phyloP scores from a whole-genome alignment of 352 stramenopile species.

The Pythium monospermum region DNA sequence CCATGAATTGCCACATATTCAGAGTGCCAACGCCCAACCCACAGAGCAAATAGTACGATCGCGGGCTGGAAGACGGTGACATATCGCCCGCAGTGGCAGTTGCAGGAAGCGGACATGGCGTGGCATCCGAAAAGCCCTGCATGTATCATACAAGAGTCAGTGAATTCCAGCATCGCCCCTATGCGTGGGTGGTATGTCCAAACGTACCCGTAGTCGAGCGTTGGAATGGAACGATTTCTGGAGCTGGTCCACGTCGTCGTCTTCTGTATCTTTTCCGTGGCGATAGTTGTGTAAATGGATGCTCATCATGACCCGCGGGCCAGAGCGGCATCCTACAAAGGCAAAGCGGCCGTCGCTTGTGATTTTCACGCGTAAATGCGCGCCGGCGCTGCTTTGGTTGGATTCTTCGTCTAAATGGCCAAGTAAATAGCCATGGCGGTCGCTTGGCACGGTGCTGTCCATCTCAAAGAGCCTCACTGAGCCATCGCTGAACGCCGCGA shows the following conservation, averaged over 20 bases:
- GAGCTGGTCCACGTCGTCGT: slow-evolving; percentile 77
- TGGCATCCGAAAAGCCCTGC: slow-evolving; percentile 74
- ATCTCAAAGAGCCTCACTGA: slow-evolving; percentile 80
- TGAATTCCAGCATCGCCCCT: too few relatives aligned
- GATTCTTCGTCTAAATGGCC: slow-evolving; percentile 79
- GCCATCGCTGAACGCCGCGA: slow-evolving; percentile 77
- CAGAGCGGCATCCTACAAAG: slow-evolving; percentile 76
- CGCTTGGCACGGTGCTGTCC: slow-evolving; percentile 78
- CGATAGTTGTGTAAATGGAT: slow-evolving; percentile 80
- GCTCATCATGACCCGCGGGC: slow-evolving; percentile 68
- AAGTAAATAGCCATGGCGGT: slow-evolving; percentile 73
- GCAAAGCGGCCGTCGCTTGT: slow-evolving; percentile 68
- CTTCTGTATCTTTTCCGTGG: slow-evolving; percentile 76
- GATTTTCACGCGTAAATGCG: slow-evolving; percentile 73
- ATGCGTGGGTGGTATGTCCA: too few relatives aligned
- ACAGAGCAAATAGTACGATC: slow-evolving; percentile 65
- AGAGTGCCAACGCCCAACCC: slow-evolving; percentile 68
- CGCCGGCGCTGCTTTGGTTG: slow-evolving; percentile 37
- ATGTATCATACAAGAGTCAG: neutral
- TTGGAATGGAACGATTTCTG: slow-evolving; percentile 71
- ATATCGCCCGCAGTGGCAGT: too few relatives aligned
- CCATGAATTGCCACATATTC: slow-evolving; percentile 72
- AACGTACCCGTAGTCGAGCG: slow-evolving; percentile 49
- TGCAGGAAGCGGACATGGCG: slow-evolving; percentile 25
- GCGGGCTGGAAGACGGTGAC: too few relatives aligned